Evolutionary conservation across 768 basidiomycete genomes (phyloP).

Genomic region (Phallus indusiatus): DNA sequence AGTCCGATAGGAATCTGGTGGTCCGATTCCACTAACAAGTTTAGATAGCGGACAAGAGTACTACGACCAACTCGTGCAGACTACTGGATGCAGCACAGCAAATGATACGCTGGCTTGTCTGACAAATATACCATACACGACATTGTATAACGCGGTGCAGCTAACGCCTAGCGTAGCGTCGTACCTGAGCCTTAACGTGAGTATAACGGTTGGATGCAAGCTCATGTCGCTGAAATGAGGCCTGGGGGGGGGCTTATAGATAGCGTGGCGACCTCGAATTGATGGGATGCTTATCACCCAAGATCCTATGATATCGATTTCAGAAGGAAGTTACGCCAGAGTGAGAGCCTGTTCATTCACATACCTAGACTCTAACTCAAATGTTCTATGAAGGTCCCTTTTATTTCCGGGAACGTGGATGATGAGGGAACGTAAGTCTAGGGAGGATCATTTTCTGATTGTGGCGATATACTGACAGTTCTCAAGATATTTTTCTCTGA

Average conservation of each 20-base stretch:
- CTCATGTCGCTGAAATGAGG: background rate
- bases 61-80: constrained; percentile 33
- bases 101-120: constrained; percentile 34
- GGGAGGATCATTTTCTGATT: background rate
- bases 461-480: background rate
- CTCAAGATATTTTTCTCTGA: constrained; percentile 19
- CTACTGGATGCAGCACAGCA: constrained; percentile 31
- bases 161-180: constrained; percentile 28
- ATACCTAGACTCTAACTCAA: constrained; percentile 18
- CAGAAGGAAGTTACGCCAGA: constrained; percentile 35
- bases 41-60: constrained; percentile 33
- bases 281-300: constrained; percentile 42
- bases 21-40: constrained; percentile 34
- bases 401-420: constrained; percentile 36
- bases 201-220: background rate
- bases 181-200: constrained; percentile 15
- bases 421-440: constrained; percentile 45
- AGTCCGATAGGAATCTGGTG: constrained; percentile 27
- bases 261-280: constrained; percentile 40
- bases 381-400: background rate
- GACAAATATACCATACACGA: constrained; percentile 26
- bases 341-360: constrained; percentile 25
- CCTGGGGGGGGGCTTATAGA: constrained; percentile 8
- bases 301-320: constrained; percentile 32
- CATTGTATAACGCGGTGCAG: constrained; percentile 31